Evolutionary conservation across 176 grass and related monocot genomes (phyloP), one percentile per base, ranked within the genome.

Genomic region (Avena sativa): DNA sequence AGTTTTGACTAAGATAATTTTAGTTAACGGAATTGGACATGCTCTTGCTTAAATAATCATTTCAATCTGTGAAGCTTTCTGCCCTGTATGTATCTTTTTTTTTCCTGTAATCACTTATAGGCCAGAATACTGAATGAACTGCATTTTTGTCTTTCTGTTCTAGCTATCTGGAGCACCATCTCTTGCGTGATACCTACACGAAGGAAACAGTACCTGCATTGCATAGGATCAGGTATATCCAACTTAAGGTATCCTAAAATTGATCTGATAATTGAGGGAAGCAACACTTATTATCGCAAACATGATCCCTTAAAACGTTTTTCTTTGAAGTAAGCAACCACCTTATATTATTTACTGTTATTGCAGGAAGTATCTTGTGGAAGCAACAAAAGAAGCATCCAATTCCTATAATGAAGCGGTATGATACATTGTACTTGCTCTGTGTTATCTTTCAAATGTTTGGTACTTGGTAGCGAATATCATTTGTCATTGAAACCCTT

Each of bases 381-480:
- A 98, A 81, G 94, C 97, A n/a, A 98, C 94, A 9, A 95, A 98
- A 93, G 94, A 98, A 90, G 94, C 97, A 82, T 98, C 97, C 62
- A 96, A 93, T 80, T 91, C 92, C 57, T 98, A 98, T 67, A 96
- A 91, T 80, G 95, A 98, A 91, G 97, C 83, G 30, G 96, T 98
- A 92, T 63, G 85, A 79, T 80, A 68, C 23, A 63, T 8, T 4
- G 53, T 86, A 0, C 46, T 89, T 72, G 46, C 64, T 38, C 16
- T 14, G 21, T 48, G 11, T 53, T 82, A 5, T 62, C 26, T 71
- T 84, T 71, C 8, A 64, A 80, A 30, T 56, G 7, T 64, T 70
- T 86, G 32, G 44, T 77, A 19, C 17, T 25, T 65, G n/a, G 4
- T 58, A 81, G 36, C 47, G 8, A 80, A 75, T 17, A 5, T 81